Evolutionary conservation across 2,329 filamentous ascomycete species (phyloP), one percentile per base, ranked within the genome.

Genomic region (Knufia fluminis): DNA sequence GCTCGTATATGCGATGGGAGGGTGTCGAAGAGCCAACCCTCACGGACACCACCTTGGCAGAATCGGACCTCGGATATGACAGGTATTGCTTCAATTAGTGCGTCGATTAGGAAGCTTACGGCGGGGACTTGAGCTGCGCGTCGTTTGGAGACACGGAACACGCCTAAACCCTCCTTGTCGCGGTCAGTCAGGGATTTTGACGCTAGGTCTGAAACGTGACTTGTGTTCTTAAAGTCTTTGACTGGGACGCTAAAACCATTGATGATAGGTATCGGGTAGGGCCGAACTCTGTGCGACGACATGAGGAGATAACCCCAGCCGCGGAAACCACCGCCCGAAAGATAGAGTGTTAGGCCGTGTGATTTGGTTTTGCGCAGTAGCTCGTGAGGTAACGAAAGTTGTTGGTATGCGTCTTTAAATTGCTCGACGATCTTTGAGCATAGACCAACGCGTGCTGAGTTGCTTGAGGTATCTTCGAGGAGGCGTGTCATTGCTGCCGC

Each of bases 231-330:
- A 59, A 91, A 86, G 56, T 79, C 77, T 83, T 94, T 89, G 45
- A 94, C 39, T 8, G 42, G 17, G 1, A 82, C 85, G 7, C 73
- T 78, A 66, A 92, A 95, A 1, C 85, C 83, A 54, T 89, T 90
- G 64, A 92, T 83, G 17, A 84, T 82, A 0, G 87, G 79, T 22
- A 95, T 85, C 0, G 90, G 90, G 63, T 94, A 96, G 0, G 87
- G 87, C 48, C 76, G 71, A 38, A 87, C 77, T 4, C 72, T 67
- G 59, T 91, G 85, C 57, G 79, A 77, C 62, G 85, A 82, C 84
- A 94, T 90, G 46, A 95, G 74, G 61, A 94, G 81, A 65, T 87
- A 94, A 4, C 89, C 90, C 73, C 94, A 95, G 14, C 90, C 90
- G 31, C 90, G 75, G 62, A 95, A 94, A 0, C 90, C 90, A 20